phyloP scores from a whole-genome alignment of 768 basidiomycete genomes.

The Candolleomyces aberdarensis region DNA sequence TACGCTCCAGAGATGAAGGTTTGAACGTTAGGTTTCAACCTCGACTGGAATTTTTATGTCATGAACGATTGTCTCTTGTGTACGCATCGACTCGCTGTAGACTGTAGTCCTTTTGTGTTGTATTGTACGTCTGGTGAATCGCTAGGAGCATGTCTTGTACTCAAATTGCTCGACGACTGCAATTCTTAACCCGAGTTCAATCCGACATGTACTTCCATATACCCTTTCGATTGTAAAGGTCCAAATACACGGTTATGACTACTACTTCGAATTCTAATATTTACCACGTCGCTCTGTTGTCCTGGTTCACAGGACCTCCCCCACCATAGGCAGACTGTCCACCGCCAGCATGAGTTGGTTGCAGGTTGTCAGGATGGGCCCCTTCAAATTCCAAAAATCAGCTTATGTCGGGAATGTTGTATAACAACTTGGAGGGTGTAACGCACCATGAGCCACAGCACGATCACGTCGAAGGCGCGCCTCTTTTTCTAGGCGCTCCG shows the following conservation, averaged over 20 bases:
- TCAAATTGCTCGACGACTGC: too few relatives aligned
- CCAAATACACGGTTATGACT: too few relatives aligned
- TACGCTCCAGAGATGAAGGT: neutral
- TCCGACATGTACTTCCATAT: too few relatives aligned
- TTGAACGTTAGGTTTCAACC: neutral
- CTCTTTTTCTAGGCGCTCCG: constrained; percentile 51
- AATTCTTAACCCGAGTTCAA: too few relatives aligned
- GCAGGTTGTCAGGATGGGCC: neutral
- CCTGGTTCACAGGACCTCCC: too few relatives aligned
- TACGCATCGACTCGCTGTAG: neutral
- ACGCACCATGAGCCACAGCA: constrained; percentile 48
- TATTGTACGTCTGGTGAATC: too few relatives aligned
- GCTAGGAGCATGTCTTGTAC: too few relatives aligned
- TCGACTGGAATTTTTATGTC: neutral
- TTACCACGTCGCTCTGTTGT: too few relatives aligned
- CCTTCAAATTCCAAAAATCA: neutral
- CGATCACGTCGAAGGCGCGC: constrained; percentile 47
- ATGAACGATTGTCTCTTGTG: neutral
- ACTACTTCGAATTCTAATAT: too few relatives aligned
- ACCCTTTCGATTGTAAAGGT: too few relatives aligned
- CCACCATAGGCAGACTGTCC: neutral
- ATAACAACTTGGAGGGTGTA: neutral
- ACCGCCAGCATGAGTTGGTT: neutral
- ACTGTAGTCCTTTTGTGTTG: too few relatives aligned
- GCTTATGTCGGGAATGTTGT: neutral